Evolutionary conservation across 495 filamentous ascomycete genomes (phyloP).

Genomic region (Annulohypoxylon moriforme): DNA sequence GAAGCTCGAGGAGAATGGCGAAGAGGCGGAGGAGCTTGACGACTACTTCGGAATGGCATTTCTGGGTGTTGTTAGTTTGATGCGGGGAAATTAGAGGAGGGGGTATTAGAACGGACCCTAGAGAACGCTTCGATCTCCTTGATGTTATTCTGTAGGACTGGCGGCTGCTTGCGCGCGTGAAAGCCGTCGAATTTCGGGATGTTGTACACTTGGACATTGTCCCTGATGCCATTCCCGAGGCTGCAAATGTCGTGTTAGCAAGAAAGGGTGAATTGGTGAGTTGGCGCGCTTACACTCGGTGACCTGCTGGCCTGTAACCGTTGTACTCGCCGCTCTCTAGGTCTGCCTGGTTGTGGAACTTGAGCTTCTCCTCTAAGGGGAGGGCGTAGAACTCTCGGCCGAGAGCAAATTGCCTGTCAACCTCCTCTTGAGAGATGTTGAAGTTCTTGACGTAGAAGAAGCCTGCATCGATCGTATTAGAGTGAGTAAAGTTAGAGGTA

Average conservation of each 20-base stretch:
- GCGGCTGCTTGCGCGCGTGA: constrained; percentile 55
- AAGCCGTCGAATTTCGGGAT: constrained; percentile 62
- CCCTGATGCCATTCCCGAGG: constrained; percentile 58
- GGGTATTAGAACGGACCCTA: constrained; percentile 42
- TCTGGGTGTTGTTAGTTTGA: constrained; percentile 38
- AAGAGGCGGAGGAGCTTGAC: constrained; percentile 64
- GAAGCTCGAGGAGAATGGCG: constrained; percentile 63
- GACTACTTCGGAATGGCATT: constrained; percentile 63
- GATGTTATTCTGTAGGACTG: constrained; percentile 48
- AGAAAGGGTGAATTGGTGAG: neutral
- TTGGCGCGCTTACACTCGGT: constrained; percentile 52
- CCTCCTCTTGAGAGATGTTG: constrained; percentile 67
- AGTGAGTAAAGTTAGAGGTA: neutral
- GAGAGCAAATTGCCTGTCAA: constrained; percentile 69
- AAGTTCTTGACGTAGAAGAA: constrained; percentile 73
- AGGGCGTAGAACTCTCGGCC: constrained; percentile 67
- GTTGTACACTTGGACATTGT: constrained; percentile 65
- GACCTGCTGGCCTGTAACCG: constrained; percentile 58
- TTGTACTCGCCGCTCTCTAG: constrained; percentile 47
- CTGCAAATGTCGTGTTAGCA: constrained; percentile 32
- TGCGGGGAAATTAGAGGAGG: neutral
- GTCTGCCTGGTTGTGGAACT: constrained; percentile 50
- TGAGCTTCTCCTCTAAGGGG: constrained; percentile 60
- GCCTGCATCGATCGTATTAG: constrained; percentile 28
- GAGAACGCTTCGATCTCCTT: constrained; percentile 56